These are phyloP conservation scores for Podaxis sp. DNA, from an alignment of 768 basidiomycete genomes.

Conservation along the genomic window DNA sequence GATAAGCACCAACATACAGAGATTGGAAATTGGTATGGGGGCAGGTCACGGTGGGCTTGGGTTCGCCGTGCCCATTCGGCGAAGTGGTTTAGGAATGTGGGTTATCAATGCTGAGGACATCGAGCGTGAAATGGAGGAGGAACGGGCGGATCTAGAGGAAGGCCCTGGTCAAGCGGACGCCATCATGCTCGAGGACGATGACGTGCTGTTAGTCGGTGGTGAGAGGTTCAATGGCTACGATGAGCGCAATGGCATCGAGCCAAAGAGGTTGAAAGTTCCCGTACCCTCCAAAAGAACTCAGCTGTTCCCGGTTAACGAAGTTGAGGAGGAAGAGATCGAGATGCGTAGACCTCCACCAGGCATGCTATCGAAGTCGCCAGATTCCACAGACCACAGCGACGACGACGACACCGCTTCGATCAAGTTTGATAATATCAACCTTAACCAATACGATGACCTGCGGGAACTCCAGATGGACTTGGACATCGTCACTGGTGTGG, in stretches of 20 bases:
- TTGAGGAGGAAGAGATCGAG: conserved; percentile 28
- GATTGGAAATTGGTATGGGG: conserved; percentile 9
- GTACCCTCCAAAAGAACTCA: conserved; percentile 8
- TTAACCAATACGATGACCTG: conserved; percentile 15
- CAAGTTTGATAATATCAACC: conserved; percentile 4
- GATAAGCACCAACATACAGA: neutral
- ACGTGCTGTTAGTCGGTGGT: conserved; percentile 4
- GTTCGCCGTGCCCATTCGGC: conserved; percentile 9
- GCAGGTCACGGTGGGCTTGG: conserved; percentile 11
- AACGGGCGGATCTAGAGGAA: neutral
- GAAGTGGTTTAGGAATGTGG: conserved; percentile 13
- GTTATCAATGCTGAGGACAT: conserved; percentile 9
- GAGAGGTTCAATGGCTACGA: conserved; percentile 11
- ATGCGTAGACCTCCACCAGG: neutral
- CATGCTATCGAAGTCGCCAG: neutral
- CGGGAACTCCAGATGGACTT: conserved; percentile 16
- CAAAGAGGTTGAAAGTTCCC: conserved; percentile 2
- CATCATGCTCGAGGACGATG: conserved; percentile 12
- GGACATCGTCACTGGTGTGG: conserved; percentile 8
- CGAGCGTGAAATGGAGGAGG: neutral
- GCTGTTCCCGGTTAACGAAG: conserved; percentile 44
- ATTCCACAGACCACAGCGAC: conserved; percentile 20
- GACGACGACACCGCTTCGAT: conserved; percentile 14
- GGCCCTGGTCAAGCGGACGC: conserved; percentile 1
- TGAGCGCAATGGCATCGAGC: conserved; percentile 13